Conservation (phyloP, 148 eudicot genomes). For the Chenopodium album region DNA sequence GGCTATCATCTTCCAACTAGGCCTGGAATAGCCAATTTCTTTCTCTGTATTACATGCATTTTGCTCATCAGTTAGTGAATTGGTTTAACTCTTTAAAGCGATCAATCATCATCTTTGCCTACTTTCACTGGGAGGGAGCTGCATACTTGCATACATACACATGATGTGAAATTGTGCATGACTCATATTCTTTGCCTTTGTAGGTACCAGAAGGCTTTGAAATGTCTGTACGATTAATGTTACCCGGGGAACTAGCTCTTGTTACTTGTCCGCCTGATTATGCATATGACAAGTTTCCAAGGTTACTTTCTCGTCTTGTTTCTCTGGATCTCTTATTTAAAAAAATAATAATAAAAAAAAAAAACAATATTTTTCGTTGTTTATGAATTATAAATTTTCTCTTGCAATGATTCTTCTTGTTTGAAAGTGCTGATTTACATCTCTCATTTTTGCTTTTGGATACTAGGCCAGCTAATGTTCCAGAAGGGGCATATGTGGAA, state of each 20-base stretch:
- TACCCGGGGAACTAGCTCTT: slow-evolving; percentile 93
- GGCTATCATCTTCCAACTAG: not conserved
- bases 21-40: not conserved
- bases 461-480: slow-evolving; percentile 80
- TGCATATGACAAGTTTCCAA: slow-evolving; percentile 92
- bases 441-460: slow-evolving; percentile 10
- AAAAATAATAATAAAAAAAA: not conserved
- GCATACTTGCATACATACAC: not conserved
- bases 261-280: slow-evolving; percentile 99
- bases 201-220: slow-evolving; percentile 99
- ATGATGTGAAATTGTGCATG: not conserved
- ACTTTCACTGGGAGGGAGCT: not conserved
- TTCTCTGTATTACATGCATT: not conserved
- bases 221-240: slow-evolving; percentile 92
- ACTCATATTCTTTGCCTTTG: not conserved
- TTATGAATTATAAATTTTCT: not conserved
- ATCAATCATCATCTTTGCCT: not conserved
- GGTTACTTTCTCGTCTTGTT: slow-evolving; percentile 38
- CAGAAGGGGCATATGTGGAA: slow-evolving; percentile 79
- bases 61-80: not conserved
- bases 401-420: not conserved
- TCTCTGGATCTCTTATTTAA: not conserved
- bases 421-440: not conserved
- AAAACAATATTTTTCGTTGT: not conserved
- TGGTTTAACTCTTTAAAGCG: not conserved